A percentile compares a stretch with the other conserved stretches of the same genome.
Conservation (phyloP, 2,329 filamentous ascomycete species). For the Penicillium polonicum region DNA sequence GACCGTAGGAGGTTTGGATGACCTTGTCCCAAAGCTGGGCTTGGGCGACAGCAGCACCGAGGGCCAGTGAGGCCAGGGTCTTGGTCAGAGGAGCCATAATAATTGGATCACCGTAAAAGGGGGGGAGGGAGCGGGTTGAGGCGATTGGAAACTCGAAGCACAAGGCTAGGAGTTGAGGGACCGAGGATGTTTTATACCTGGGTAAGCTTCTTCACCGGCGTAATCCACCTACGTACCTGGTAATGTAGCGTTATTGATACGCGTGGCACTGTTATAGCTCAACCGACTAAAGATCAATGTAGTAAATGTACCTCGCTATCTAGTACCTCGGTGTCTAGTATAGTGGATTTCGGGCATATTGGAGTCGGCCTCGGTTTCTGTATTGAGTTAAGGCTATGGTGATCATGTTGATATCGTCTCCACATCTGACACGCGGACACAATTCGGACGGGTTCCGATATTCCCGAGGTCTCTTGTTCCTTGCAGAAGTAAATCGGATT, state of each 20-base stretch:
- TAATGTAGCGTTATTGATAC: too few species aligned
- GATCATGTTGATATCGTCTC: not conserved
- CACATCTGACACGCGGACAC: not conserved
- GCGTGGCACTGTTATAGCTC: too few species aligned
- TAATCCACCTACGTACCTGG: too few species aligned
- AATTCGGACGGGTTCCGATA: not conserved
- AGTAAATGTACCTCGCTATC: too few species aligned
- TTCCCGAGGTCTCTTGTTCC: not conserved
- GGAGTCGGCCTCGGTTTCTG: not conserved
- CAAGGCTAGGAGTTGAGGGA: not conserved
- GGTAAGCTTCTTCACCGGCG: too few species aligned
- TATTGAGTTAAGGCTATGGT: not conserved
- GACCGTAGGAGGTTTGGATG: slow-evolving; percentile 21
- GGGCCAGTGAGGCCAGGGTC: slow-evolving; percentile 6
- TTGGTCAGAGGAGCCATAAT: slow-evolving; percentile 13
- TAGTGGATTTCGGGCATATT: not conserved
- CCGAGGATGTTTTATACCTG: not conserved
- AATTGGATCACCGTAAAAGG: not conserved
- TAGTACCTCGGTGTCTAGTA: too few species aligned
- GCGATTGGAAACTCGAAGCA: not conserved
- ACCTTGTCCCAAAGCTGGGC: slow-evolving; percentile 23
- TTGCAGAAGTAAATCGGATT: not conserved
- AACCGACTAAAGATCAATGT: too few species aligned
- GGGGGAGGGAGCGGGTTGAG: too few species aligned
- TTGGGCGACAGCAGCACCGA: slow-evolving; percentile 15